Conservation (phyloP, 768 basidiomycete species). For the Russula lepida region DNA sequence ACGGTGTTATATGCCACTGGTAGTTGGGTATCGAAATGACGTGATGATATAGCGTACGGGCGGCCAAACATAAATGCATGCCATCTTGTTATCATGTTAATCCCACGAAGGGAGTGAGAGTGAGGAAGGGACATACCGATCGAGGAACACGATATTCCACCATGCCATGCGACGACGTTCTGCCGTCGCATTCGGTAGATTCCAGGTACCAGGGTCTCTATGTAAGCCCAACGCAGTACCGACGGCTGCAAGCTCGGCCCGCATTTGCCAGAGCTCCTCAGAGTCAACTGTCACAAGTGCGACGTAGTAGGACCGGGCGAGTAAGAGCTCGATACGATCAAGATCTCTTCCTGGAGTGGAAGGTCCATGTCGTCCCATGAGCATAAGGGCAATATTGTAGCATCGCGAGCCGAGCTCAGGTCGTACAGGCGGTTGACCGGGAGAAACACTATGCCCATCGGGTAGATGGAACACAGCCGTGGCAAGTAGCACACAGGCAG, state of each 20-base stretch:
- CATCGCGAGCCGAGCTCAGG: slow-evolving; percentile 46
- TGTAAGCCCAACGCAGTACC: slow-evolving; percentile 79
- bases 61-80: slow-evolving; percentile 84
- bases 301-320: slow-evolving; percentile 64
- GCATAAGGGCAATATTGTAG: slow-evolving; percentile 59
- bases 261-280: slow-evolving; percentile 73
- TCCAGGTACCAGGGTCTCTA: slow-evolving; percentile 76
- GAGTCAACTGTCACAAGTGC: slow-evolving; percentile 65
- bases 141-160: slow-evolving; percentile 81
- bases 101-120: slow-evolving; percentile 6
- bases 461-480: slow-evolving; percentile 18
- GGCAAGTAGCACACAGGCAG: slow-evolving; percentile 19
- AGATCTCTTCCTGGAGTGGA: slow-evolving; percentile 48
- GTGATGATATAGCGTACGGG: slow-evolving; percentile 63
- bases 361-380: slow-evolving; percentile 53
- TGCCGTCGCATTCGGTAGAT: slow-evolving; percentile 57
- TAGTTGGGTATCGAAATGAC: slow-evolving; percentile 77
- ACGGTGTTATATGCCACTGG: slow-evolving; percentile 60
- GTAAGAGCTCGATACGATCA: slow-evolving; percentile 67
- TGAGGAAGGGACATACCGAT: slow-evolving; percentile 44
- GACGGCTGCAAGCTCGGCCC: slow-evolving; percentile 65
- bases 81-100: slow-evolving; percentile 44
- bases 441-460: slow-evolving; percentile 15
- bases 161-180: slow-evolving; percentile 82
- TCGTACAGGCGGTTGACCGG: slow-evolving; percentile 14